phyloP scores from a whole-genome alignment of 495 filamentous ascomycete genomes.

The Daldinia concentrica region DNA sequence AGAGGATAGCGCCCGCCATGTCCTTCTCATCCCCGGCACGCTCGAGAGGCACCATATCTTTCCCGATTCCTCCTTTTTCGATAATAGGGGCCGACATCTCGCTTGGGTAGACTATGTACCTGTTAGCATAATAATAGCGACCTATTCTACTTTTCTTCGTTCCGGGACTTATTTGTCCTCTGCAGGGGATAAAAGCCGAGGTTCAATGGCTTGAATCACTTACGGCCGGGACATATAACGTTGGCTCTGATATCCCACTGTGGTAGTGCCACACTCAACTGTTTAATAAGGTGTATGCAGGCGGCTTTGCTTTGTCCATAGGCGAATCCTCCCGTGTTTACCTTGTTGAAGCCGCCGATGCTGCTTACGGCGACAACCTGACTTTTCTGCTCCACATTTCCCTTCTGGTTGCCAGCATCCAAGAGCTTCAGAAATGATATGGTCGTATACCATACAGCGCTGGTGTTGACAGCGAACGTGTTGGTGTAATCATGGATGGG shows the following conservation, averaged over 20 bases:
- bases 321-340: slow-evolving; percentile 64
- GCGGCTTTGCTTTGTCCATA: slow-evolving; percentile 72
- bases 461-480: slow-evolving; percentile 68
- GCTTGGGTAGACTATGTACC: slow-evolving; percentile 64
- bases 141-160: not conserved
- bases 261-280: slow-evolving; percentile 61
- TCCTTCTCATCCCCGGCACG: slow-evolving; percentile 64
- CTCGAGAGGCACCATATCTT: slow-evolving; percentile 58
- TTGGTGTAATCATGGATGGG: slow-evolving; percentile 66
- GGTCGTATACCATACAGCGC: slow-evolving; percentile 68
- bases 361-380: slow-evolving; percentile 72
- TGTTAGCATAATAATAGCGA: not conserved
- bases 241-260: slow-evolving; percentile 70
- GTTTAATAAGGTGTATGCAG: slow-evolving; percentile 70
- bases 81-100: slow-evolving; percentile 67
- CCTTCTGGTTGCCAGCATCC: slow-evolving; percentile 67
- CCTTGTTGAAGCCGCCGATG: slow-evolving; percentile 68
- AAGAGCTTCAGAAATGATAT: slow-evolving; percentile 72
- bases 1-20: slow-evolving; percentile 70
- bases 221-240: slow-evolving; percentile 72
- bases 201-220: slow-evolving; percentile 42
- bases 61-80: slow-evolving; percentile 44
- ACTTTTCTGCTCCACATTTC: slow-evolving; percentile 60
- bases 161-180: not conserved
- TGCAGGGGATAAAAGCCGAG: not conserved